phyloP scores from a whole-genome alignment of 352 stramenopile species.

The Globisporangium nagaii region DNA sequence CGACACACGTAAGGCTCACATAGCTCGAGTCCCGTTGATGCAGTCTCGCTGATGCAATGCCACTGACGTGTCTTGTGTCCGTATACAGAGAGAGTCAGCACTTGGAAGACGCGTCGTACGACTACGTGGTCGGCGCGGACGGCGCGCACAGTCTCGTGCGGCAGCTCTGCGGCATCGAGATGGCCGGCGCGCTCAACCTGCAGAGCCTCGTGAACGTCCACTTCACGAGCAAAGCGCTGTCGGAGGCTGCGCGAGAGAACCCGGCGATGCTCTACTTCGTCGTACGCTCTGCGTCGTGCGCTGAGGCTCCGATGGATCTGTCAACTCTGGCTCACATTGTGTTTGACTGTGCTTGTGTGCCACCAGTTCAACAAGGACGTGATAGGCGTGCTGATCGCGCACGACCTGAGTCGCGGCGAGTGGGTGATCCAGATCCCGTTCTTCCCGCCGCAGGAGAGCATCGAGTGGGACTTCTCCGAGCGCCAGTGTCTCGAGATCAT shows the following conservation, averaged over 20 bases:
- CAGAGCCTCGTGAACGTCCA: conserved; percentile 95
- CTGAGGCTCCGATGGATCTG: background rate
- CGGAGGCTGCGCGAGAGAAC: conserved; percentile 44
- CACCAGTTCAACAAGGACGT: conserved; percentile 74
- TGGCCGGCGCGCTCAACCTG: conserved; percentile 69
- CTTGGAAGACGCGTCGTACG: conserved; percentile 40
- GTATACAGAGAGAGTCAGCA: conserved; percentile 17
- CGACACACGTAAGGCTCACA: conserved; percentile 53
- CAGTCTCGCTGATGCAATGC: too few relatives aligned
- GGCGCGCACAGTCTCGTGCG: conserved; percentile 86
- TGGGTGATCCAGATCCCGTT: conserved; percentile 93
- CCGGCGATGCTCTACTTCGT: conserved; percentile 95
- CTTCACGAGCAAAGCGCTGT: conserved; percentile 82
- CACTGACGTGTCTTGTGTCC: too few relatives aligned
- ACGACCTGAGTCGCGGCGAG: conserved; percentile 84
- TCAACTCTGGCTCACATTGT: background rate
- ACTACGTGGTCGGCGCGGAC: conserved; percentile 89
- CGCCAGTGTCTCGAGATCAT: conserved; percentile 54
- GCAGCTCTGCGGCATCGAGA: conserved; percentile 55
- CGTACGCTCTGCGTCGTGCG: conserved; percentile 18
- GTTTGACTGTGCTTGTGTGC: background rate
- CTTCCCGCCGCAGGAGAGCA: conserved; percentile 83
- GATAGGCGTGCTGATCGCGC: conserved; percentile 91
- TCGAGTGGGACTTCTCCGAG: conserved; percentile 56
- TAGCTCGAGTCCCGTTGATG: too few relatives aligned